Conservation (phyloP, 495 filamentous ascomycete genomes). For the Physcia stellaris region DNA sequence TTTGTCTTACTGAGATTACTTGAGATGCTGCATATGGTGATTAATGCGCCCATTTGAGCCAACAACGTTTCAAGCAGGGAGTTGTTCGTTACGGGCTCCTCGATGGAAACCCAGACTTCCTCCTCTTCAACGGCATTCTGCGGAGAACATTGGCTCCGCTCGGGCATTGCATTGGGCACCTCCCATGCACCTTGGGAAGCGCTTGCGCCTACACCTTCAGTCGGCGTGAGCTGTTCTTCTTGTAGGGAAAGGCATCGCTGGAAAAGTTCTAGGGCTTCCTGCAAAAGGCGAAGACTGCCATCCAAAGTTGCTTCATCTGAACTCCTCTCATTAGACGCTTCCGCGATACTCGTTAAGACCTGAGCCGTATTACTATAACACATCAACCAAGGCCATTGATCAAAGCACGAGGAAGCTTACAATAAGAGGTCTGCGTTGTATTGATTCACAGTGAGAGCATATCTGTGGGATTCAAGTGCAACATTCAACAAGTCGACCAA, state of each 20-base stretch:
- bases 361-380: conserved; percentile 44
- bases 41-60: conserved; percentile 46
- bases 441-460: conserved; percentile 41
- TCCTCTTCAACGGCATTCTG: conserved; percentile 20
- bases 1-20: conserved; percentile 22
- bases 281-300: conserved; percentile 33
- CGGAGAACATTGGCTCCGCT: not conserved
- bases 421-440: conserved; percentile 53
- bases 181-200: not conserved
- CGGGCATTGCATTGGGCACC: conserved; percentile 11
- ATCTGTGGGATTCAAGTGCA: conserved; percentile 46
- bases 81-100: conserved; percentile 46
- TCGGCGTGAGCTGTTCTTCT: conserved; percentile 40
- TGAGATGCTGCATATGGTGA: conserved; percentile 40
- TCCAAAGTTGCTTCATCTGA: conserved; percentile 25
- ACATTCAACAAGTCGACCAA: conserved; percentile 36
- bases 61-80: conserved; percentile 51
- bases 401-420: conserved; percentile 14
- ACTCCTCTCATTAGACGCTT: conserved; percentile 37
- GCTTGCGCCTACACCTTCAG: conserved; percentile 24
- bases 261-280: conserved; percentile 51
- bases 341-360: conserved; percentile 50
- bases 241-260: conserved; percentile 46
- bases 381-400: conserved; percentile 1
- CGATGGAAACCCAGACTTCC: conserved; percentile 47